These are phyloP conservation scores for Cercospora zeina DNA, from an alignment of 2,329 filamentous ascomycete species.

Conservation along the genomic window DNA sequence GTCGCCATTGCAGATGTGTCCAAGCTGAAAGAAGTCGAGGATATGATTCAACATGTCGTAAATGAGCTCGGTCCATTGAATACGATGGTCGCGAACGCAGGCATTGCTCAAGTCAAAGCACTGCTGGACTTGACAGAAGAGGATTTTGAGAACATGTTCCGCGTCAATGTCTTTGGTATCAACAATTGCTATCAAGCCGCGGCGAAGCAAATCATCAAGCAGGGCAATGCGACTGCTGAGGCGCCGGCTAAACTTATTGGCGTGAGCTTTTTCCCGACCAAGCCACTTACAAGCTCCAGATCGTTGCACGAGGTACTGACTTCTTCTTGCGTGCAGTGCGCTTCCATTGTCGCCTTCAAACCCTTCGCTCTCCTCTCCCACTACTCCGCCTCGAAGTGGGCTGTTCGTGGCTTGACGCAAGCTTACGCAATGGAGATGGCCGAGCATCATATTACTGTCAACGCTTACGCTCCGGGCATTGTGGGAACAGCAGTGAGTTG, in stretches of 20 bases:
- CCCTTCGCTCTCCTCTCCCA: slow-evolving; percentile 60
- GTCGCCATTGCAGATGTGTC: slow-evolving; percentile 63
- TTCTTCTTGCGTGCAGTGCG: slow-evolving; percentile 22
- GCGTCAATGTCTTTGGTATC: slow-evolving; percentile 65
- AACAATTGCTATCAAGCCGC: slow-evolving; percentile 66
- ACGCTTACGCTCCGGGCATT: slow-evolving; percentile 67
- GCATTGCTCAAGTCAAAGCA: slow-evolving; percentile 59
- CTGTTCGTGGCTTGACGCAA: slow-evolving; percentile 66
- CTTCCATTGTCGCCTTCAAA: slow-evolving; percentile 60
- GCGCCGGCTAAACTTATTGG: slow-evolving; percentile 52
- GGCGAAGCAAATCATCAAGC: slow-evolving; percentile 64
- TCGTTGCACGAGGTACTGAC: background rate
- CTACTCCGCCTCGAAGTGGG: slow-evolving; percentile 67
- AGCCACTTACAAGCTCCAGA: background rate
- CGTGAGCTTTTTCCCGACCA: background rate
- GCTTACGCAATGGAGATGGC: slow-evolving; percentile 68
- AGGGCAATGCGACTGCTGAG: slow-evolving; percentile 51
- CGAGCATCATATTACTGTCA: slow-evolving; percentile 63
- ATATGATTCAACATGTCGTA: slow-evolving; percentile 56
- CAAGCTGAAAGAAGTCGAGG: slow-evolving; percentile 55
- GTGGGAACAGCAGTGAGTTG: slow-evolving; percentile 54
- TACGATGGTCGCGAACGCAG: slow-evolving; percentile 62
- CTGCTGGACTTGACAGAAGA: slow-evolving; percentile 59
- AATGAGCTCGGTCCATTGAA: slow-evolving; percentile 55
- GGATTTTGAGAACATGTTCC: slow-evolving; percentile 61